These are phyloP conservation scores for Yamadazyma siamensis DNA, from an alignment of 1,139 yeast genomes.

Conservation along the genomic window DNA sequence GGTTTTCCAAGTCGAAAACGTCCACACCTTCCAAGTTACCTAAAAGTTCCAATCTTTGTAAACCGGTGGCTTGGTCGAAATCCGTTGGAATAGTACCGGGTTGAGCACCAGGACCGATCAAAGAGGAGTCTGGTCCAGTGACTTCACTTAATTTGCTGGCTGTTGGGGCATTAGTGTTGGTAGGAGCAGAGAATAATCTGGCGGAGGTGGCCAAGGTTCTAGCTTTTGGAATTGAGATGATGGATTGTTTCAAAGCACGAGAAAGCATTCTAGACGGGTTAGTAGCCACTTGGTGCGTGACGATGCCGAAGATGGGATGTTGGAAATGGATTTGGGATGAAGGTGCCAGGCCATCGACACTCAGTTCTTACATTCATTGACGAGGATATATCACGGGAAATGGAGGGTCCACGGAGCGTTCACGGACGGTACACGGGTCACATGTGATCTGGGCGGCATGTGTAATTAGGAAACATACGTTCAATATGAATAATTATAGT, in stretches of 20 bases:
- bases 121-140: slow-evolving; percentile 65
- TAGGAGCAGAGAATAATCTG: slow-evolving; percentile 17
- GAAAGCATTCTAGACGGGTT: slow-evolving; percentile 14
- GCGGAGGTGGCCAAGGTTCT: slow-evolving; percentile 9
- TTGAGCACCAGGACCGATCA: slow-evolving; percentile 88
- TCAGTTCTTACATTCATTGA: no score
- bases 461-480: no score
- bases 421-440: no score
- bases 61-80: slow-evolving; percentile 96
- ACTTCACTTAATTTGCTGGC: slow-evolving; percentile 75
- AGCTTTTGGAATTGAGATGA: slow-evolving; percentile 7
- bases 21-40: slow-evolving; percentile 97
- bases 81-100: slow-evolving; percentile 86
- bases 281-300: not conserved
- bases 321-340: no score
- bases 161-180: slow-evolving; percentile 47
- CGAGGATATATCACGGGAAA: no score
- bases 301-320: no score
- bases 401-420: no score
- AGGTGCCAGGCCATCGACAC: no score
- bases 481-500: no score
- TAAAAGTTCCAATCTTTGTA: slow-evolving; percentile 91
- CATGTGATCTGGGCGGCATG: no score
- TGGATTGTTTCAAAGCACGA: slow-evolving; percentile 13
- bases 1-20: slow-evolving; percentile 86